Percentiles rank a stretch among this genome's conserved stretches.
These are phyloP conservation scores for Rhodotorula mucilaginosa DNA, from an alignment of 1,284 basidiomycete species.

Conservation along the genomic window DNA sequence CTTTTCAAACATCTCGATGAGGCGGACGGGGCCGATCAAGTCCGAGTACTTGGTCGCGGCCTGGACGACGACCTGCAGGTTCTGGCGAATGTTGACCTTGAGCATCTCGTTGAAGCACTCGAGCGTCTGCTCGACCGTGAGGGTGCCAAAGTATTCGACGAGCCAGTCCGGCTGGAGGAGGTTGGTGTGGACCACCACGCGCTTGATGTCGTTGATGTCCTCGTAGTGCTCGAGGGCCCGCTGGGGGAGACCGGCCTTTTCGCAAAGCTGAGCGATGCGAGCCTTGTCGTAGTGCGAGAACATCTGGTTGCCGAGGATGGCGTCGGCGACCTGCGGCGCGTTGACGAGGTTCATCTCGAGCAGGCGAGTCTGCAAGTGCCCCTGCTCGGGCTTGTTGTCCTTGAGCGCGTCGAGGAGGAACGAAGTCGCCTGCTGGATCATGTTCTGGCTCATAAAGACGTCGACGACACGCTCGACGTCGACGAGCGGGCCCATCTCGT, in stretches of 20 bases:
- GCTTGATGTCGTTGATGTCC: conserved; percentile 95
- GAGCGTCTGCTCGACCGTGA: conserved; percentile 99
- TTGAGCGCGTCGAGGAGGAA: conserved; percentile 99
- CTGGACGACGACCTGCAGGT: conserved; percentile 93
- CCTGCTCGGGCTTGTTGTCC: conserved; percentile 98
- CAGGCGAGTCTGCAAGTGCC: conserved; percentile 89
- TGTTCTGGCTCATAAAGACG: conserved; percentile 99
- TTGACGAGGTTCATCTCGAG: conserved; percentile 98
- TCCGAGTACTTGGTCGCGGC: conserved; percentile 99
- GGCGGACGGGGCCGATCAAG: conserved; percentile 90
- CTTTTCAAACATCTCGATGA: conserved; percentile 98
- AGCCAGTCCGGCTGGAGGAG: conserved; percentile 91
- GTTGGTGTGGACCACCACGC: conserved; percentile 90
- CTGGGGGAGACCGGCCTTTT: conserved; percentile 95
- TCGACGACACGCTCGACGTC: conserved; percentile 94
- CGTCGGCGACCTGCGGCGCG: conserved; percentile 98
- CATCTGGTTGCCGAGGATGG: conserved; percentile 98
- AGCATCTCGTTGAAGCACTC: conserved; percentile 97
- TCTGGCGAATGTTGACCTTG: conserved; percentile 93
- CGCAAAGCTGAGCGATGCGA: conserved; percentile 94
- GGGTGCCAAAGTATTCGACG: conserved; percentile 92
- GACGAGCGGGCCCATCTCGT: conserved; percentile 86
- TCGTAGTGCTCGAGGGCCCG: conserved; percentile 95
- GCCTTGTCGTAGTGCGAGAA: conserved; percentile 96
- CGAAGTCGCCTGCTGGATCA: conserved; percentile 98